Evolutionary conservation across 352 stramenopile species (phyloP).

Genomic region (Phytophthora sp.): DNA sequence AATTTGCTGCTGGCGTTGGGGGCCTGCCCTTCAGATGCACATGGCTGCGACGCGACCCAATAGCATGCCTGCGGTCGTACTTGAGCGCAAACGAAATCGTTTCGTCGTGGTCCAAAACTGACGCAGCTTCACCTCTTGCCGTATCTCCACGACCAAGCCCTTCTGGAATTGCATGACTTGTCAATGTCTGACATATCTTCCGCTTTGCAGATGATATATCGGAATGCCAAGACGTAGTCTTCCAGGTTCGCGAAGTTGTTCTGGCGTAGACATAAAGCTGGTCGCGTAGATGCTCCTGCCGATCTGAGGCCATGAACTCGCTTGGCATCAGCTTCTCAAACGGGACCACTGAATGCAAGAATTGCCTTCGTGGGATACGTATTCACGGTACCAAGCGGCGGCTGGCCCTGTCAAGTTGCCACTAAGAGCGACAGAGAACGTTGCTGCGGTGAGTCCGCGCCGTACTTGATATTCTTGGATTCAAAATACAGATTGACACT

Average conservation of each 20-base stretch:
- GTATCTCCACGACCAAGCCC: constrained; percentile 11
- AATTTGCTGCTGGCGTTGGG: too few relatives aligned
- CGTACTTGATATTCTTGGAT: too few relatives aligned
- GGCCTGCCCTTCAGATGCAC: not conserved
- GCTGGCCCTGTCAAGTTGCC: constrained; percentile 1
- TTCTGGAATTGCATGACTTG: constrained; percentile 28
- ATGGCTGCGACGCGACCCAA: not conserved
- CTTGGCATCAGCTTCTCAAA: constrained; percentile 8
- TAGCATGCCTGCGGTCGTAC: constrained; percentile 12
- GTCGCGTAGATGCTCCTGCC: constrained; percentile 14
- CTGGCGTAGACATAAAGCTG: not conserved
- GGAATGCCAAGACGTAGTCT: constrained; percentile 9
- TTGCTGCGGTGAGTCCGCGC: not conserved
- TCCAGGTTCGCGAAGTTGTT: constrained; percentile 3
- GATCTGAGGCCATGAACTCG: constrained; percentile 16
- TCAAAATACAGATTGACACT: too few relatives aligned
- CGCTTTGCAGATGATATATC: constrained; percentile 21
- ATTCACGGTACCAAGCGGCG: constrained; percentile 2
- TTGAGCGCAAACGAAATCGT: constrained; percentile 14
- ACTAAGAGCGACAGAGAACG: constrained; percentile 1
- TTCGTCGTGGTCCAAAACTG: constrained; percentile 8
- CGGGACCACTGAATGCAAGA: constrained; percentile 4
- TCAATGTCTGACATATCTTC: constrained; percentile 12
- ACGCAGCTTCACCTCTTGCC: constrained; percentile 18
- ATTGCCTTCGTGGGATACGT: constrained; percentile 5